These are phyloP conservation scores for Candida caryicola DNA, from an alignment of 805 yeast species.

Conservation along the genomic window DNA sequence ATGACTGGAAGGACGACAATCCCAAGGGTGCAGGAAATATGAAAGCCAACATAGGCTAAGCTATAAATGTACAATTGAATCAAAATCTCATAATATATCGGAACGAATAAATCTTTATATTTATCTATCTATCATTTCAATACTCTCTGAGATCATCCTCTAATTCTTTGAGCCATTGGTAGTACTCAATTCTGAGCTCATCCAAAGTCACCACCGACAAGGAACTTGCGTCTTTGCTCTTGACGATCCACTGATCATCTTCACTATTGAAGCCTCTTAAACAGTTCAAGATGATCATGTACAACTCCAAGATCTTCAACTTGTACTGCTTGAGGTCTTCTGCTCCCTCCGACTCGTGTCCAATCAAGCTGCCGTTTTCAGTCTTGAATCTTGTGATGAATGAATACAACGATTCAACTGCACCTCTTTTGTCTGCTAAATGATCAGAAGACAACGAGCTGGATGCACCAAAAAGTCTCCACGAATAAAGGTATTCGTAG, in stretches of 20 bases:
- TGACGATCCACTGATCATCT: slow-evolving; percentile 39
- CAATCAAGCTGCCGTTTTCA: slow-evolving; percentile 18
- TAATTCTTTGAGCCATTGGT: slow-evolving; percentile 33
- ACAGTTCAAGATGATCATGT: slow-evolving; percentile 39
- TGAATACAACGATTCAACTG: slow-evolving; percentile 37
- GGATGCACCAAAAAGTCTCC: slow-evolving; percentile 36
- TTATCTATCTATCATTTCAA: no score
- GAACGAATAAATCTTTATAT: background rate
- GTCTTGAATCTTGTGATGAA: slow-evolving; percentile 35
- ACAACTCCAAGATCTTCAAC: slow-evolving; percentile 40
- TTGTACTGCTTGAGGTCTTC: slow-evolving; percentile 32
- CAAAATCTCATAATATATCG: no score
- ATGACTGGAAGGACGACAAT: slow-evolving; percentile 83
- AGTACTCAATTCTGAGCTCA: slow-evolving; percentile 32
- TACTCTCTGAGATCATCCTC: slow-evolving; percentile 21
- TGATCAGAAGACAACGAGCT: slow-evolving; percentile 9
- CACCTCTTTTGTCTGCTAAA: slow-evolving; percentile 42
- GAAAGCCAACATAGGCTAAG: slow-evolving; percentile 40
- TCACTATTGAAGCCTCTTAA: slow-evolving; percentile 32
- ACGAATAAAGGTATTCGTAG: slow-evolving; percentile 39
- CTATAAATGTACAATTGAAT: background rate
- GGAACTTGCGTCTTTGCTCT: slow-evolving; percentile 12
- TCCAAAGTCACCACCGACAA: slow-evolving; percentile 25
- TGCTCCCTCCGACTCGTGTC: slow-evolving; percentile 6
- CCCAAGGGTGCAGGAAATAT: slow-evolving; percentile 92